These are phyloP conservation scores for Xeromyces bisporus DNA, from an alignment of 495 filamentous ascomycete species.

Conservation along the genomic window DNA sequence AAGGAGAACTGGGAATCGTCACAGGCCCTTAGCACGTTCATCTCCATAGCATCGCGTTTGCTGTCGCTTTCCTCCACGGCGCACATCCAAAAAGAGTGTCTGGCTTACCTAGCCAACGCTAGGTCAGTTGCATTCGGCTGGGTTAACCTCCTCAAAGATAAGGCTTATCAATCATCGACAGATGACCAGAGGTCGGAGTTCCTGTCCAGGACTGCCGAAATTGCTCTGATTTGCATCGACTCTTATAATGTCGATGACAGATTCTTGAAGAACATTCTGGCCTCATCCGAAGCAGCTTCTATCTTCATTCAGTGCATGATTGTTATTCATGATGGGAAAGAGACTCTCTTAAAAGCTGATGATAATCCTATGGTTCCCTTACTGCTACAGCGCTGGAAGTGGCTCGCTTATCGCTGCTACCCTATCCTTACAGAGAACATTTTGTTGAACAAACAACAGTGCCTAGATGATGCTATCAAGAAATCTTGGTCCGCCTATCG, in stretches of 20 bases:
- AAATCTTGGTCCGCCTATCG: slow-evolving; percentile 21
- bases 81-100: slow-evolving; percentile 3
- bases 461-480: slow-evolving; percentile 19
- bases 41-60: slow-evolving; percentile 17
- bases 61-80: slow-evolving; percentile 14
- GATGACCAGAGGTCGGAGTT: slow-evolving; percentile 9
- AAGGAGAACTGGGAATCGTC: slow-evolving; percentile 35
- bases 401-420: slow-evolving; percentile 9
- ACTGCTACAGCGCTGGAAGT: slow-evolving; percentile 14
- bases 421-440: slow-evolving; percentile 5
- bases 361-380: slow-evolving; percentile 6
- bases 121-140: slow-evolving; percentile 6
- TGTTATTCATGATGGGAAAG: slow-evolving; percentile 16
- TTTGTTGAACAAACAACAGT: too few species aligned
- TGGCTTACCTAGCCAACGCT: slow-evolving; percentile 1
- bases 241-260: slow-evolving; percentile 20
- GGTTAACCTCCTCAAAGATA: slow-evolving; percentile 4
- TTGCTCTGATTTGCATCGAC: slow-evolving; percentile 17
- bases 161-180: slow-evolving; percentile 3
- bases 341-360: slow-evolving; percentile 1
- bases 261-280: slow-evolving; percentile 4
- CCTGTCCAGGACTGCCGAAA: slow-evolving; percentile 12
- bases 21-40: slow-evolving; percentile 20
- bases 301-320: slow-evolving; percentile 23
- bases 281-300: slow-evolving; percentile 11